Conservation (phyloP, 352 stramenopile genomes). For the Phytophthora gonapodyides region DNA sequence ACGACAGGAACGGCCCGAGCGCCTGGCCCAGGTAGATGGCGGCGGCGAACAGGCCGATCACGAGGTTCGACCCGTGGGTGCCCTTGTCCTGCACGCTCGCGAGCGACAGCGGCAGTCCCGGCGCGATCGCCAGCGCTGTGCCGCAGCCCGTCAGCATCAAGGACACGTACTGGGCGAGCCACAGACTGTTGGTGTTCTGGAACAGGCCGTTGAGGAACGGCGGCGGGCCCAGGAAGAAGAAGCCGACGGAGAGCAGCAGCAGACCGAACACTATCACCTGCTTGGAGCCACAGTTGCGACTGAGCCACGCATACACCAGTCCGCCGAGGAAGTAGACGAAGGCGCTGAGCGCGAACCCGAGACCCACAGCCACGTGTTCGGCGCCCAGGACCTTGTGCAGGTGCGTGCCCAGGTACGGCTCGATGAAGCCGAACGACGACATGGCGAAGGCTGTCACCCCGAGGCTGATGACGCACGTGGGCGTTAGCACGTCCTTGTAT, state of each 20-base stretch:
- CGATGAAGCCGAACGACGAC: constrained; percentile 75
- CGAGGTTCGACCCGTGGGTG: constrained; percentile 55
- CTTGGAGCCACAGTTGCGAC: constrained; percentile 60
- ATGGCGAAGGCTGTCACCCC: constrained; percentile 59
- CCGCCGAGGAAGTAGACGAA: constrained; percentile 72
- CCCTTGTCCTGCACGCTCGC: constrained; percentile 48
- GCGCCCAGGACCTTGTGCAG: constrained; percentile 60
- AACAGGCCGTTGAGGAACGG: constrained; percentile 57
- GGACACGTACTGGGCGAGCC: constrained; percentile 54
- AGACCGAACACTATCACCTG: constrained; percentile 68
- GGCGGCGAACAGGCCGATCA: constrained; percentile 69
- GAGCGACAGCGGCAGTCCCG: constrained; percentile 62
- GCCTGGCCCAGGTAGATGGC: constrained; percentile 74
- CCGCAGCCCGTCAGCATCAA: constrained; percentile 64
- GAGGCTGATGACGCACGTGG: constrained; percentile 57
- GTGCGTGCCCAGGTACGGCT: constrained; percentile 66
- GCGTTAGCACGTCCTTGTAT: constrained; percentile 60
- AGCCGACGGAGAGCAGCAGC: constrained; percentile 49
- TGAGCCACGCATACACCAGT: constrained; percentile 65
- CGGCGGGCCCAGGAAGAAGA: constrained; percentile 62
- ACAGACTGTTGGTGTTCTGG: constrained; percentile 43
- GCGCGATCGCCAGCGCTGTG: constrained; percentile 59
- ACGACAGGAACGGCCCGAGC: constrained; percentile 60
- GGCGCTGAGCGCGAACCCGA: constrained; percentile 67
- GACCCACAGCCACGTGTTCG: constrained; percentile 62